phyloP scores from a whole-genome alignment of 352 stramenopile genomes.

The Pythium oligandrum region DNA sequence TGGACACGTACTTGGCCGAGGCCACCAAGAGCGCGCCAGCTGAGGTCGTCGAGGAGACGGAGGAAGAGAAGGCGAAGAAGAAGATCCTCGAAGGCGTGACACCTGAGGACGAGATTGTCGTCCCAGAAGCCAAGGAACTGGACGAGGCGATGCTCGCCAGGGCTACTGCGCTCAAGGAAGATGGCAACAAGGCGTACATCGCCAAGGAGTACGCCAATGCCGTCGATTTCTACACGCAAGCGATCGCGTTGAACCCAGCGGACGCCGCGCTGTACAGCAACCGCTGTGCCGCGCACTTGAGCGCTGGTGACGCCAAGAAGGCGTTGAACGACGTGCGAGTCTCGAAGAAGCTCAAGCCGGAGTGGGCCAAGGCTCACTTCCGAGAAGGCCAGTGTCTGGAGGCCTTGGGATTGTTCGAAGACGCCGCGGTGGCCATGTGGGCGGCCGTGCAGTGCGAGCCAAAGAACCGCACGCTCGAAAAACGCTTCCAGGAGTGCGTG shows the following conservation, averaged over 20 bases:
- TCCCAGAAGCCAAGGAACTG: constrained; percentile 34
- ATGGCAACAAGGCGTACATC: constrained; percentile 67
- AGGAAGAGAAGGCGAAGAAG: constrained; percentile 34
- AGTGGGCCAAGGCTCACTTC: constrained; percentile 82
- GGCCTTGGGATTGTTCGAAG: constrained; percentile 63
- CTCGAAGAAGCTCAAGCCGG: constrained; percentile 74
- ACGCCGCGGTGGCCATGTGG: constrained; percentile 72
- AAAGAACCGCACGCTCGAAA: constrained; percentile 70
- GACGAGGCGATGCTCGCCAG: constrained; percentile 31
- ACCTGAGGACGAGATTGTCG: constrained; percentile 41
- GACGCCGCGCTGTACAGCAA: constrained; percentile 78
- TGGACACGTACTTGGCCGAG: constrained; percentile 52
- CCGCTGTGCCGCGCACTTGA: constrained; percentile 69
- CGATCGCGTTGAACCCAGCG: constrained; percentile 49
- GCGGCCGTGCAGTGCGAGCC: constrained; percentile 67
- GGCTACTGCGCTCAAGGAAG: constrained; percentile 51
- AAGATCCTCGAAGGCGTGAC: constrained; percentile 30
- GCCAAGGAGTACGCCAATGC: constrained; percentile 52
- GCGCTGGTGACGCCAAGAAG: constrained; percentile 49
- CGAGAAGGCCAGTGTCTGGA: constrained; percentile 83
- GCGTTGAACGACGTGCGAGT: constrained; percentile 73
- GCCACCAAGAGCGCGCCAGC: constrained; percentile 35
- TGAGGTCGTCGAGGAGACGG: constrained; percentile 28
- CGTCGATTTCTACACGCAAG: constrained; percentile 58
- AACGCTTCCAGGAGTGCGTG: constrained; percentile 78